These are phyloP conservation scores for Ciborinia camelliae DNA, from an alignment of 2,329 filamentous ascomycete genomes.

Conservation along the genomic window DNA sequence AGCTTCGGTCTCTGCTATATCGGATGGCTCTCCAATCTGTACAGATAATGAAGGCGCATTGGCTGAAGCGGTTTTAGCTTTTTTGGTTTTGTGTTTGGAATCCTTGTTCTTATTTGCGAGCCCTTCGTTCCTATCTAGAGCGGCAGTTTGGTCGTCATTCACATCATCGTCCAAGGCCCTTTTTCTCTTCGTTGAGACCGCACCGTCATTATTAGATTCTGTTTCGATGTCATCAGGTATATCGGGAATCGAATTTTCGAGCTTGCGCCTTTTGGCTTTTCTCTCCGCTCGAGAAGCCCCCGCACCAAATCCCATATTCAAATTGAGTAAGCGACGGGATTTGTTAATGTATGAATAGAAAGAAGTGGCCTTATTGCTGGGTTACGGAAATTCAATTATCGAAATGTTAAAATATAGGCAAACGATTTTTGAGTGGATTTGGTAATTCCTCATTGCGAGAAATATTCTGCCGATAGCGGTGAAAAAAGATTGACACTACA, in stretches of 20 bases:
- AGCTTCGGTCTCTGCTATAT: conserved; percentile 29
- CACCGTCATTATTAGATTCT: conserved; percentile 20
- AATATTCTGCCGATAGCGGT: conserved; percentile 7
- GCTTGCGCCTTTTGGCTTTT: conserved; percentile 38
- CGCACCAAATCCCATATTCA: conserved; percentile 29
- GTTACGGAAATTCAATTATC: not conserved
- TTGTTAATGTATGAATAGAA: not conserved
- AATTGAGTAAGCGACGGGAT: conserved; percentile 24
- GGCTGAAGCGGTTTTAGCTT: not conserved
- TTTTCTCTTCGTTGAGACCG: conserved; percentile 32
- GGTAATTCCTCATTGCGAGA: not conserved
- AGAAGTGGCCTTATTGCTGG: not conserved
- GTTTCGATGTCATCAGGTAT: conserved; percentile 33
- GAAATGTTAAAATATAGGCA: not conserved
- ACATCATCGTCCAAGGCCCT: conserved; percentile 18
- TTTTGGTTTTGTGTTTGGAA: conserved; percentile 7
- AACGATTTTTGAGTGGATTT: not conserved
- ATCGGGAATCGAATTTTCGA: conserved; percentile 38
- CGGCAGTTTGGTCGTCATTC: not conserved
- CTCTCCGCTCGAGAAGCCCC: conserved; percentile 36
- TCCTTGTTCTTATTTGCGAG: conserved; percentile 6
- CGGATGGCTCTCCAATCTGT: conserved; percentile 10
- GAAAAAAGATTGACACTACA: not conserved
- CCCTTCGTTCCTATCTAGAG: conserved; percentile 16
- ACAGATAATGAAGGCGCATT: not conserved